phyloP scores from a whole-genome alignment of 176 grass and related monocot species.

The Musa schizocarpa region DNA sequence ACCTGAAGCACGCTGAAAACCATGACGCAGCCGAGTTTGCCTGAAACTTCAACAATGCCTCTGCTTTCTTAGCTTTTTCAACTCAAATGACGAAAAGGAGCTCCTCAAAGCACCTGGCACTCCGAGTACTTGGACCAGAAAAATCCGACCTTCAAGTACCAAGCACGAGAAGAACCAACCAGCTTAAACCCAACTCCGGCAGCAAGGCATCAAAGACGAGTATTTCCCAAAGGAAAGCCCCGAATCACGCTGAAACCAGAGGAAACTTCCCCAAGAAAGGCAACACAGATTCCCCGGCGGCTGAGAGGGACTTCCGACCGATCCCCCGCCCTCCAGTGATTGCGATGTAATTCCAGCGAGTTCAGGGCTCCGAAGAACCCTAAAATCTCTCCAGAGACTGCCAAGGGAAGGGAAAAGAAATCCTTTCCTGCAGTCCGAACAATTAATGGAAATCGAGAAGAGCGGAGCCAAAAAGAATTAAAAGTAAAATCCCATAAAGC shows the following conservation, averaged over 20 bases:
- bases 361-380: not conserved
- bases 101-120: not conserved
- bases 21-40: not conserved
- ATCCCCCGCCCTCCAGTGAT: not conserved
- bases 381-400: not conserved
- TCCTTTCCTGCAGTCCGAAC: not conserved
- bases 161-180: not conserved
- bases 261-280: not conserved
- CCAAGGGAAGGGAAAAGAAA: not conserved
- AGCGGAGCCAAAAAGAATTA: too few relatives aligned
- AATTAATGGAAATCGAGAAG: too few relatives aligned
- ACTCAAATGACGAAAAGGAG: not conserved
- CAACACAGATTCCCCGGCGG: not conserved
- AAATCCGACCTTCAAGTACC: not conserved
- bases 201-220: not conserved
- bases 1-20: not conserved
- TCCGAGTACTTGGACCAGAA: too few relatives aligned
- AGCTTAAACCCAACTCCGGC: not conserved
- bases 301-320: not conserved
- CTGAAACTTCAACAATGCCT: not conserved
- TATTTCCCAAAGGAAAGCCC: too few relatives aligned
- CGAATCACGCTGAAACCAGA: not conserved
- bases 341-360: not conserved
- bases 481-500: not conserved
- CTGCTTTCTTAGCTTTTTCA: not conserved